Conservation (phyloP, 805 yeast species). For the Naumovozyma dairenensis region DNA sequence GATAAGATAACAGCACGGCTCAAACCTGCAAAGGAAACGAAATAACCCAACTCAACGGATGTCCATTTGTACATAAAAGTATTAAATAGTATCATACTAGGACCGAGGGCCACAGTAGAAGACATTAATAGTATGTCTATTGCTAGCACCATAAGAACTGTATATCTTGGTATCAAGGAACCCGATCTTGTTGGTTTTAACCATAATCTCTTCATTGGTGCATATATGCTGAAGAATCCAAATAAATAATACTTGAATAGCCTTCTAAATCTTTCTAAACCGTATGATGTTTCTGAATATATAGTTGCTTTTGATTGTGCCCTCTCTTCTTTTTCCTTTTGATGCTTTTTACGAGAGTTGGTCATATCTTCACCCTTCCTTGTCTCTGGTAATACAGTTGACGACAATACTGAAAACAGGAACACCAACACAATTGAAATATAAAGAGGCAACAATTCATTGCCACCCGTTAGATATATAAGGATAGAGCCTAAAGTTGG, state of each 20-base stretch:
- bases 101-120: slow-evolving; percentile 33
- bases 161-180: slow-evolving; percentile 32
- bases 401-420: slow-evolving; percentile 28
- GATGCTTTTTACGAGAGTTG: slow-evolving; percentile 34
- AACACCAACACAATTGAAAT: slow-evolving; percentile 23
- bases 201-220: slow-evolving; percentile 49
- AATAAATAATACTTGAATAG: slow-evolving; percentile 8
- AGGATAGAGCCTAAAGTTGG: slow-evolving; percentile 47
- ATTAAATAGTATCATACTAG: slow-evolving; percentile 42
- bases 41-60: slow-evolving; percentile 45
- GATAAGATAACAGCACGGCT: slow-evolving; percentile 41
- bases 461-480: slow-evolving; percentile 21
- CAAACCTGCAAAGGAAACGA: slow-evolving; percentile 42
- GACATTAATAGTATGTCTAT: slow-evolving; percentile 37
- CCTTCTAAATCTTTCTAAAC: slow-evolving; percentile 1
- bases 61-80: slow-evolving; percentile 45
- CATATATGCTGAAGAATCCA: slow-evolving; percentile 21
- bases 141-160: slow-evolving; percentile 39
- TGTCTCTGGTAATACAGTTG: slow-evolving; percentile 49
- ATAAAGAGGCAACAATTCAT: slow-evolving; percentile 27
- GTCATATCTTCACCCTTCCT: slow-evolving; percentile 45
- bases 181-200: slow-evolving; percentile 30
- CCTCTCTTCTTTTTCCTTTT: slow-evolving; percentile 2
- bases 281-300: not conserved
- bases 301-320: not conserved